phyloP scores from a whole-genome alignment of 331 rosid genomes.

The Stylosanthes scabra region DNA sequence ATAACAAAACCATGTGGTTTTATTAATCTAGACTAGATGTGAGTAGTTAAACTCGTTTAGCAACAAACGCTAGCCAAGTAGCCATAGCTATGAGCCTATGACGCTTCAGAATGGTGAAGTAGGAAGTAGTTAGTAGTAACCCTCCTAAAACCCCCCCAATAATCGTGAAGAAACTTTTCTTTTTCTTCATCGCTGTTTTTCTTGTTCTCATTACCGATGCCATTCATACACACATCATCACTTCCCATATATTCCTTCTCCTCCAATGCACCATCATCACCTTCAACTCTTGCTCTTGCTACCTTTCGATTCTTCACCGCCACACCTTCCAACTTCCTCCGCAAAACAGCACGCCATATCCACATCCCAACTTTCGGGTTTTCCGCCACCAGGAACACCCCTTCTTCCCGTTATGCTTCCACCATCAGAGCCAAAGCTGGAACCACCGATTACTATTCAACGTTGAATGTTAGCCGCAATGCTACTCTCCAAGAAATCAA shows the following conservation, averaged over 20 bases:
- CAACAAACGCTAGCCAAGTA: no score
- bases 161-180: background rate
- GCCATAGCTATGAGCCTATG: background rate
- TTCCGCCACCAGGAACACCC: slow-evolving; percentile 28
- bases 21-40: no score
- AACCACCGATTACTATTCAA: slow-evolving; percentile 65
- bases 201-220: slow-evolving; percentile 2
- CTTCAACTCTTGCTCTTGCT: slow-evolving; percentile 19
- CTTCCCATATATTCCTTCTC: slow-evolving; percentile 2
- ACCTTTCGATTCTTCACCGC: slow-evolving; percentile 42
- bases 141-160: slow-evolving; percentile 18
- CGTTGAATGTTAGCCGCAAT: slow-evolving; percentile 59
- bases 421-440: slow-evolving; percentile 53
- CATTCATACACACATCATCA: slow-evolving; percentile 13
- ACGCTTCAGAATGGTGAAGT: background rate
- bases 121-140: background rate
- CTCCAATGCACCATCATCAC: slow-evolving; percentile 36
- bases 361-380: slow-evolving; percentile 37
- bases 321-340: slow-evolving; percentile 43
- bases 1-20: no score
- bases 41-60: no score
- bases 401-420: slow-evolving; percentile 30
- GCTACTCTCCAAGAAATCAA: slow-evolving; percentile 86
- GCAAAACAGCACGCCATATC: slow-evolving; percentile 11
- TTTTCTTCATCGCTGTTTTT: background rate